These are phyloP conservation scores for Penicillium oxalicum DNA, from an alignment of 2,329 filamentous ascomycete species.

Conservation along the genomic window DNA sequence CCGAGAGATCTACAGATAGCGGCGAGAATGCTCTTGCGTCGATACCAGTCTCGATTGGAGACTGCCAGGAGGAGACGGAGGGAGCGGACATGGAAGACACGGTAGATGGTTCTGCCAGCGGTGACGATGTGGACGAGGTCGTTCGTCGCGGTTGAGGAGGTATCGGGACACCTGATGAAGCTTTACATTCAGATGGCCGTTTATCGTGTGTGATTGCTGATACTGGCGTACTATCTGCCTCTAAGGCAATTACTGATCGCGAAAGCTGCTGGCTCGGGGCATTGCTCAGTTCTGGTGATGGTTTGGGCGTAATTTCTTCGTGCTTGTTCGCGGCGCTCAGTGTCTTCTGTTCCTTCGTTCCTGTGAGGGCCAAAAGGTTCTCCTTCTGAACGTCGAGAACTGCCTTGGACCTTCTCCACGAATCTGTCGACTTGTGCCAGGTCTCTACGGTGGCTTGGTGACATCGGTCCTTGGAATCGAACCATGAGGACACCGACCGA, in stretches of 20 bases:
- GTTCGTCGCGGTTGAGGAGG: neutral
- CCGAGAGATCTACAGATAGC: slow-evolving; percentile 1
- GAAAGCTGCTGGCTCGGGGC: neutral
- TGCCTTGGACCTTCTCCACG: slow-evolving; percentile 6
- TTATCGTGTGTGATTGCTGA: neutral
- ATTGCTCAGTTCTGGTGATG: neutral
- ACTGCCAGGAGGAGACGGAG: neutral
- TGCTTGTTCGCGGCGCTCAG: no score
- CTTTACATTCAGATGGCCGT: neutral
- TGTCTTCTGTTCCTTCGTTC: neutral
- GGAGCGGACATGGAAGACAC: slow-evolving; percentile 2
- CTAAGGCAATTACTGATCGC: neutral
- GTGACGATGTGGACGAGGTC: neutral
- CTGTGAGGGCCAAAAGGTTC: slow-evolving; percentile 1
- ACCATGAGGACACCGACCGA: slow-evolving; percentile 2
- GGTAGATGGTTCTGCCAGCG: neutral
- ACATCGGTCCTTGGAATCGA: slow-evolving; percentile 6
- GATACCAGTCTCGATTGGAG: neutral
- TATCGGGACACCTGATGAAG: neutral
- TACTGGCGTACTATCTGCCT: neutral
- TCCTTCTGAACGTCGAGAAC: slow-evolving; percentile 10
- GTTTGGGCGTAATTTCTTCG: neutral
- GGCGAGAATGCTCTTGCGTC: neutral
- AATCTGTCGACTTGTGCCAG: slow-evolving; percentile 11
- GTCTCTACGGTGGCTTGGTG: slow-evolving; percentile 10